These are phyloP conservation scores for Beta lomatogona DNA, from an alignment of 179 eudicot species.

Conservation along the genomic window DNA sequence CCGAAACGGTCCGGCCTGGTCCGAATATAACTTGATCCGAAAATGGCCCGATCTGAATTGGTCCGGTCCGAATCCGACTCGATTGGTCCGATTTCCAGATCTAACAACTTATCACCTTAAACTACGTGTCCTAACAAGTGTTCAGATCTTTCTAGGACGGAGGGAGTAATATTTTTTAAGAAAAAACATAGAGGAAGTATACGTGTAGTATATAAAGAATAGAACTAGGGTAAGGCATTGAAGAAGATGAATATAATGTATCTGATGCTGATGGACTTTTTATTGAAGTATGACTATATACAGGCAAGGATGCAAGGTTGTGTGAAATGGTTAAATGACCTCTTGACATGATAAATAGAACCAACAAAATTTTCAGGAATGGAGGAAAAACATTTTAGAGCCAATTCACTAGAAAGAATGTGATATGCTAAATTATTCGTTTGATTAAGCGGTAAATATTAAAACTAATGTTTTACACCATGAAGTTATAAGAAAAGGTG, in stretches of 20 bases:
- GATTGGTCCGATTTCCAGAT: too few species aligned
- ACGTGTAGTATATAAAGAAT: not conserved
- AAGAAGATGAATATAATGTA: not conserved
- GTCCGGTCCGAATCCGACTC: too few species aligned
- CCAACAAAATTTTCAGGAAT: not conserved
- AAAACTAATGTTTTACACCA: not conserved
- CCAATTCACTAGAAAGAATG: not conserved
- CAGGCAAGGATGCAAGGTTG: not conserved
- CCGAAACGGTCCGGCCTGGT: too few species aligned
- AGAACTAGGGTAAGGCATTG: not conserved
- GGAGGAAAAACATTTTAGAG: not conserved
- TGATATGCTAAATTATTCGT: not conserved
- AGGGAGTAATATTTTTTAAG: too few species aligned
- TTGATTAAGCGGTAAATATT: not conserved
- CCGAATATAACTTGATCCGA: too few species aligned
- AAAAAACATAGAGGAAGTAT: not conserved
- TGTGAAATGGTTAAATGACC: not conserved
- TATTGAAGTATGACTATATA: not conserved
- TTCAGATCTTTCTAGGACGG: too few species aligned
- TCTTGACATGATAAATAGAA: not conserved
- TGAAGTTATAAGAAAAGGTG: not conserved
- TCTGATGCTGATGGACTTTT: not conserved
- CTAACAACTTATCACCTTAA: too few species aligned
- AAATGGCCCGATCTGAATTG: too few species aligned
- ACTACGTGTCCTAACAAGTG: too few species aligned